Conservation (phyloP, 2,329 filamentous ascomycete genomes). For the Piedraia hortae region DNA sequence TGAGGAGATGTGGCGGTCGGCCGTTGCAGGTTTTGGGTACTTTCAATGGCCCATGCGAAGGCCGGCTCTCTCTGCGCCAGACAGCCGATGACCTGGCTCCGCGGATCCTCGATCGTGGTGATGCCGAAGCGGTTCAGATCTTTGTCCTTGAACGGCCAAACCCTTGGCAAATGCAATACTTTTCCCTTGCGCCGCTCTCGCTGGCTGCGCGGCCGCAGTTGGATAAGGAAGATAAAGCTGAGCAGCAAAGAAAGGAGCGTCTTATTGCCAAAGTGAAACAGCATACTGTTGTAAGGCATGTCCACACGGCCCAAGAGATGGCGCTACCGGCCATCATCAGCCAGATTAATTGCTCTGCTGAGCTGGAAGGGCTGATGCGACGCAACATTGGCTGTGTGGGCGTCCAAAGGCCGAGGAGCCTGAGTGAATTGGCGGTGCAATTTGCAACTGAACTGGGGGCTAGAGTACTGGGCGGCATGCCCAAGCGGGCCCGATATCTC, state of each 20-base stretch:
- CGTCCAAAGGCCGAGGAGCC: slow-evolving; percentile 48
- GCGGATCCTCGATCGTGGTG: slow-evolving; percentile 37
- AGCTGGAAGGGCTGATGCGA: slow-evolving; percentile 61
- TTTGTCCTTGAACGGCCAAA: slow-evolving; percentile 70
- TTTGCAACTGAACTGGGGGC: slow-evolving; percentile 71
- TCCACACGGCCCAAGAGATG: slow-evolving; percentile 55
- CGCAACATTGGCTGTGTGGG: slow-evolving; percentile 74
- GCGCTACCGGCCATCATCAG: slow-evolving; percentile 59
- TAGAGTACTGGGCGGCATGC: slow-evolving; percentile 36
- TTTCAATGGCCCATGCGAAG: slow-evolving; percentile 38
- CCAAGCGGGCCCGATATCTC: slow-evolving; percentile 41
- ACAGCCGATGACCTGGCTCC: slow-evolving; percentile 29
- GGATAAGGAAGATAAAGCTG: slow-evolving; percentile 45
- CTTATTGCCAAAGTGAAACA: slow-evolving; percentile 67
- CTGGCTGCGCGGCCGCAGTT: slow-evolving; percentile 36
- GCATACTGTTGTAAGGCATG: slow-evolving; percentile 57
- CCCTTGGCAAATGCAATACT: slow-evolving; percentile 80
- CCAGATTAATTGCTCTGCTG: slow-evolving; percentile 88
- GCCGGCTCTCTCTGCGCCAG: slow-evolving; percentile 37
- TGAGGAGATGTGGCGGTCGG: slow-evolving; percentile 56
- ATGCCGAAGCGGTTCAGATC: slow-evolving; percentile 51
- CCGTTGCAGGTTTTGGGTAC: slow-evolving; percentile 68
- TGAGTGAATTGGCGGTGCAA: slow-evolving; percentile 84
- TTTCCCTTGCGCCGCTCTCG: slow-evolving; percentile 70
- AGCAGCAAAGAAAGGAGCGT: slow-evolving; percentile 31